Conservation (phyloP, 305 asterid species). For the Rubia tinctorum region DNA sequence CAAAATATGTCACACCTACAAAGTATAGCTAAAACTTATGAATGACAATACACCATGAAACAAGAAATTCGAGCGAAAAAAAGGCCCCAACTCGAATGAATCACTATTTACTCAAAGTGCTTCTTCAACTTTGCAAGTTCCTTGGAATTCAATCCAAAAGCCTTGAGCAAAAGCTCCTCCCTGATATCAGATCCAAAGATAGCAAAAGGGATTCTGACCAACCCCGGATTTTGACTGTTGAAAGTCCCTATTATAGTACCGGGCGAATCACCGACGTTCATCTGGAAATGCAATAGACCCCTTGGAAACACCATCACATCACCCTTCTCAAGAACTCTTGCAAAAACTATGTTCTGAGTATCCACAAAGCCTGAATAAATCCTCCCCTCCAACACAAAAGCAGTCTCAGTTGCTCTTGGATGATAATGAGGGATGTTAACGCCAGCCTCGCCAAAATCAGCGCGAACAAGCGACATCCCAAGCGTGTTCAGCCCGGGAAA, state of each 20-base stretch:
- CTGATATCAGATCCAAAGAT: slow-evolving; percentile 60
- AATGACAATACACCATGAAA: slow-evolving; percentile 1
- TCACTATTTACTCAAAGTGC: slow-evolving; percentile 24
- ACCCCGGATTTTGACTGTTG: slow-evolving; percentile 79
- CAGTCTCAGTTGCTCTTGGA: slow-evolving; percentile 74
- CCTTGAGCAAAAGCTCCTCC: slow-evolving; percentile 62
- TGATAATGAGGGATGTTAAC: slow-evolving; percentile 73
- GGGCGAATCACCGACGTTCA: slow-evolving; percentile 54
- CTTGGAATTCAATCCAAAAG: slow-evolving; percentile 60
- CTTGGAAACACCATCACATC: slow-evolving; percentile 84
- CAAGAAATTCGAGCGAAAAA: not conserved
- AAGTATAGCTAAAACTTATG: slow-evolving; percentile 4
- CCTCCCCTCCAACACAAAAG: slow-evolving; percentile 66
- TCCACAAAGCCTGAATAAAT: slow-evolving; percentile 76
- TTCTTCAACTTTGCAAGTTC: slow-evolving; percentile 62
- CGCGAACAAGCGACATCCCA: slow-evolving; percentile 73
- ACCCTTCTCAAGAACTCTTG: slow-evolving; percentile 67
- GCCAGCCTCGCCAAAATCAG: slow-evolving; percentile 63
- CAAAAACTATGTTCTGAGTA: slow-evolving; percentile 51
- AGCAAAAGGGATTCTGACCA: slow-evolving; percentile 58
- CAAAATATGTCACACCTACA: not conserved
- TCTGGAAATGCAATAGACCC: slow-evolving; percentile 74
- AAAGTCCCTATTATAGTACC: slow-evolving; percentile 72
- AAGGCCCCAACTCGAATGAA: not conserved
- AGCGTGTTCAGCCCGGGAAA: slow-evolving; percentile 72